Evolutionary conservation across 805 yeast species (phyloP), one percentile per base, ranked within the genome.

Genomic region (Starmerella apicola): DNA sequence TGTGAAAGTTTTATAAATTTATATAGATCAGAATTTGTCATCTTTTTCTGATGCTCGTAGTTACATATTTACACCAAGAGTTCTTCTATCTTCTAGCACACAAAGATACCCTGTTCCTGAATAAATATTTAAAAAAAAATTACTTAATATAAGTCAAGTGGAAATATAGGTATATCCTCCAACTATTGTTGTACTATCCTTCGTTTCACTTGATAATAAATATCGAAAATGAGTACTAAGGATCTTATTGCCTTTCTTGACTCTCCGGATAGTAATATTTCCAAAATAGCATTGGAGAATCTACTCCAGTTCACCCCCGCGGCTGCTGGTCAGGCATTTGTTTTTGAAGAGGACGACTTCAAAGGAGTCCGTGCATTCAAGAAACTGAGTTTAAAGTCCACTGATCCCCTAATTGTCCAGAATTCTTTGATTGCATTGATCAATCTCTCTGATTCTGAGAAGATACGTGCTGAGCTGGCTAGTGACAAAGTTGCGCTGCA

Each of bases 281-380:
- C 79, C 43, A 83, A 78, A 51, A 78, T 85, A 41, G 96, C 96
- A 0, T 65, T 86, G 35, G 91, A 81, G 52, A 77, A 84, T 56
- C 59, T 85, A 39, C 84, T 83, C 10, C 93, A 86, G 2, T 82
- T 70, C 57, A 48, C 54, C 2, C 42, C 32, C 3, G 25, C 42
- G 4, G 78, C 94, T 8, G 73, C 76, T 34, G 88, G 88, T 7
- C 67, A 77, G 3, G 74, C 72, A 37, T 63, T 65, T 27, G 65
- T 83, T 23, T 88, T 88, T 64, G 69, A 72, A 45, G 71, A 75
- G 53, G 76, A 83, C 55, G 71, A 81, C 51, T 76, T 67, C 54
- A 70, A 71, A 44, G 80, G 95, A 4, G 70, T 85, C 43, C 66
- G 67, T 36, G 93, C 85, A 58, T 65, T 88, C 55, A 81, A 78